Evolutionary conservation across 2,329 filamentous ascomycete genomes (phyloP), one percentile per base, ranked within the genome.

Genomic region (Cylindrodendrum hubeiense): DNA sequence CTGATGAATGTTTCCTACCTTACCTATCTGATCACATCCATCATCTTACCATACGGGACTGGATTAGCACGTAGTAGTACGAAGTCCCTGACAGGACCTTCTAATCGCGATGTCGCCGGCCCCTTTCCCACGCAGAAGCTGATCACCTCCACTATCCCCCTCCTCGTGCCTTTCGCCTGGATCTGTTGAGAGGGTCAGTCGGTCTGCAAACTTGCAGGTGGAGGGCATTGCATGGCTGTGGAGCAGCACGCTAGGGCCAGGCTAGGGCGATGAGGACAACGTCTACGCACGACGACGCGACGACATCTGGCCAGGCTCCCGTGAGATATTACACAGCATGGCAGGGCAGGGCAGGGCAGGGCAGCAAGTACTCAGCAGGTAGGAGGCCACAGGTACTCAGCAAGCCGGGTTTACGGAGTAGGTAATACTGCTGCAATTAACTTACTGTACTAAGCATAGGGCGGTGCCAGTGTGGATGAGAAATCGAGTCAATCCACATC

Each of bases 121-220:
- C 58, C 58, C 63, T 58, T 66, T 66, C 60, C 51, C 34, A 44
- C 52, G 58, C 52, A 58, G 58, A 58, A 41, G 53, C 46, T 37
- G 24, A 50, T 28, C 37, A 46, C 44, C 44, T 58, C 60, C 52
- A 51, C 46, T 57, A 21, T 2, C 10, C 19, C 10, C 5, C 15
- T 28, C 26, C 19, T 22, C 41, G n/a, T 46, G 37, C 46, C 37
- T 34, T 39, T 43, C 55, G 51, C 34, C 30, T 41, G 43, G 39
- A 15, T 50, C 26, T 60, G 50, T 53, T 39, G 28, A 34, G 44
- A 34, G 30, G 57, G 50, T 43, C 49, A 49, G 49, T 53, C 49
- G 57, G 49, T 53, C 57, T 60, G 41, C 30, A 46, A 51, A 47
- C 28, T 53, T 13, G 19, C 39, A 44, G 49, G 30, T 37, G n/a